Conservation (phyloP, 306 rosid species). For the Hippophae tibetana region DNA sequence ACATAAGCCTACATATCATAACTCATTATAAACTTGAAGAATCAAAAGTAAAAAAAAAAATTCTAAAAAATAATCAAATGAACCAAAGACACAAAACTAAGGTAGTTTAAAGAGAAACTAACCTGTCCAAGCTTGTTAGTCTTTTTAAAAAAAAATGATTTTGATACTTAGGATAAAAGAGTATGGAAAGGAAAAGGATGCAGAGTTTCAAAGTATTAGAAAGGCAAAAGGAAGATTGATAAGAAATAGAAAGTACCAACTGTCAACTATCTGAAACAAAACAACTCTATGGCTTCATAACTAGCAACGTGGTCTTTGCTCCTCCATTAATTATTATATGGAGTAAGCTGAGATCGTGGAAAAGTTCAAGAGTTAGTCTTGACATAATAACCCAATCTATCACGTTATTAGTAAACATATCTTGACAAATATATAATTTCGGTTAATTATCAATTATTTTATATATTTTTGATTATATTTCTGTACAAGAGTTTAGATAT, state of each 20-base stretch:
- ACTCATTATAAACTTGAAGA: neutral
- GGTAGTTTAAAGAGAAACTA: neutral
- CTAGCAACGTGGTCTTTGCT: conserved; percentile 29
- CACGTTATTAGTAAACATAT: no score
- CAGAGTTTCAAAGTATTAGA: no score
- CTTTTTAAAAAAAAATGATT: neutral
- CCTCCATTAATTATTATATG: no score
- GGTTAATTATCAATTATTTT: no score
- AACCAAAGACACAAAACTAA: neutral
- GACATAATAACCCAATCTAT: no score
- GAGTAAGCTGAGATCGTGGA: no score
- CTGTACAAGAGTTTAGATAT: no score
- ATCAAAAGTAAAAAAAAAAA: neutral
- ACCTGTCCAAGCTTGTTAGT: neutral
- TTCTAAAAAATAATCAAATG: no score
- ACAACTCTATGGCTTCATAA: conserved; percentile 14
- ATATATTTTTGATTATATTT: no score
- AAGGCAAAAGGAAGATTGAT: neutral
- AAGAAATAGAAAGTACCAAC: neutral
- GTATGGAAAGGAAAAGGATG: no score
- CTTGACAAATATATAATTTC: no score
- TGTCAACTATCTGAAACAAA: neutral
- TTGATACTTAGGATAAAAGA: neutral
- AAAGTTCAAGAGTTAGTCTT: no score
- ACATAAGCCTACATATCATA: neutral